Evolutionary conservation across 345 rosid species (phyloP).

Genomic region (Dipteronia dyeriana): DNA sequence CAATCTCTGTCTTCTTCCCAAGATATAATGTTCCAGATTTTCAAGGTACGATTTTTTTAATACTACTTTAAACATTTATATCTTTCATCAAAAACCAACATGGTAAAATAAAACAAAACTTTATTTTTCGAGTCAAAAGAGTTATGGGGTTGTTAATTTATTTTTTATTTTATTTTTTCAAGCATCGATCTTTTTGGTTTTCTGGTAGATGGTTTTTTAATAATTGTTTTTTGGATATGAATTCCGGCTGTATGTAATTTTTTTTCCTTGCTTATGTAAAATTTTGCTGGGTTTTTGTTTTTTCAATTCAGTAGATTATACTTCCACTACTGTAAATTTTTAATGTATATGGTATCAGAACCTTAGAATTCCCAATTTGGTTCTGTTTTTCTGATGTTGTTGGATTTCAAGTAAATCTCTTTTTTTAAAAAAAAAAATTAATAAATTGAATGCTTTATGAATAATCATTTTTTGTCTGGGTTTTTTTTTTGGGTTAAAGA

Average conservation of each 20-base stretch:
- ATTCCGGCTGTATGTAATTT: background rate
- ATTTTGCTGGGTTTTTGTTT: conserved; percentile 5
- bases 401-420: conserved; percentile 17
- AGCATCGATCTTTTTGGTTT: background rate
- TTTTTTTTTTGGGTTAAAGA: conserved; percentile 4
- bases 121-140: background rate
- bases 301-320: conserved; percentile 21
- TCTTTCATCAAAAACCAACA: background rate
- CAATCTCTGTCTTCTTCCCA: conserved; percentile 32
- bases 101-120: background rate
- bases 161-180: background rate
- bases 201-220: background rate
- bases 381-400: conserved; percentile 10
- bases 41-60: conserved; percentile 39
- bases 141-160: conserved; percentile 13
- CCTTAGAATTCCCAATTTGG: conserved; percentile 28
- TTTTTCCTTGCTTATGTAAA: background rate
- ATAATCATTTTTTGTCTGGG: background rate
- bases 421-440: background rate
- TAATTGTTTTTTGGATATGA: background rate
- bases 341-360: conserved; percentile 16
- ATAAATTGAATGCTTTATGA: background rate
- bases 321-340: conserved; percentile 18
- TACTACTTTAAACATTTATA: background rate
- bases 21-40: conserved; percentile 48